These are phyloP conservation scores for Bertia moriformis DNA, from an alignment of 2,329 filamentous ascomycete species.

Conservation along the genomic window DNA sequence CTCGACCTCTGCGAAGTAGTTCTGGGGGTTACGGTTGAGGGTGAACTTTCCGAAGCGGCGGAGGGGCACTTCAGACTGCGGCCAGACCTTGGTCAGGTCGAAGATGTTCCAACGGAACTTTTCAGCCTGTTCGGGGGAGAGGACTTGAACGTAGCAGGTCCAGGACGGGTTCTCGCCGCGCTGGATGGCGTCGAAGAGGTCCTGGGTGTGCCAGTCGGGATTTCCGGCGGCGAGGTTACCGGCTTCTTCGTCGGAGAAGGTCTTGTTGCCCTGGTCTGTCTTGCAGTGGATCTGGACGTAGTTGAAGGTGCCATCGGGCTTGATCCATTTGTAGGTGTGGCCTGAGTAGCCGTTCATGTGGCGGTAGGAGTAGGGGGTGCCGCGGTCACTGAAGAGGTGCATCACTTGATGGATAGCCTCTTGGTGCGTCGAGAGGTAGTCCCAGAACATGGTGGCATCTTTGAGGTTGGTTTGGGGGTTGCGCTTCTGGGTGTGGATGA, in stretches of 20 bases:
- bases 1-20: constrained; percentile 36
- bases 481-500: constrained; percentile 12
- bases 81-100: constrained; percentile 40
- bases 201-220: constrained; percentile 33
- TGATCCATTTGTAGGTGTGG: constrained; percentile 30
- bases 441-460: constrained; percentile 22
- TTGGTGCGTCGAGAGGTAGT: constrained; percentile 17
- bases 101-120: constrained; percentile 32
- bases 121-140: constrained; percentile 33
- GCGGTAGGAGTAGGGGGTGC: constrained; percentile 28
- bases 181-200: constrained; percentile 30
- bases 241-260: constrained; percentile 23
- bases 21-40: constrained; percentile 27
- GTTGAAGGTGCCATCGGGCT: constrained; percentile 26
- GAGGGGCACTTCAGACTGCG: constrained; percentile 30
- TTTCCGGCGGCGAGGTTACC: constrained; percentile 21
- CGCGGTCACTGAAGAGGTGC: constrained; percentile 32
- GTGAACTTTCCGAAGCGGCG: constrained; percentile 31
- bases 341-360: constrained; percentile 28
- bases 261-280: constrained; percentile 27
- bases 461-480: constrained; percentile 16
- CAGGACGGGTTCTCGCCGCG: constrained; percentile 28
- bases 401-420: constrained; percentile 34
- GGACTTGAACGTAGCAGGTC: constrained; percentile 37
- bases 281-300: constrained; percentile 35